Evolutionary conservation across 495 filamentous ascomycete genomes (phyloP).

Genomic region (Clohesyomyces aquaticus): DNA sequence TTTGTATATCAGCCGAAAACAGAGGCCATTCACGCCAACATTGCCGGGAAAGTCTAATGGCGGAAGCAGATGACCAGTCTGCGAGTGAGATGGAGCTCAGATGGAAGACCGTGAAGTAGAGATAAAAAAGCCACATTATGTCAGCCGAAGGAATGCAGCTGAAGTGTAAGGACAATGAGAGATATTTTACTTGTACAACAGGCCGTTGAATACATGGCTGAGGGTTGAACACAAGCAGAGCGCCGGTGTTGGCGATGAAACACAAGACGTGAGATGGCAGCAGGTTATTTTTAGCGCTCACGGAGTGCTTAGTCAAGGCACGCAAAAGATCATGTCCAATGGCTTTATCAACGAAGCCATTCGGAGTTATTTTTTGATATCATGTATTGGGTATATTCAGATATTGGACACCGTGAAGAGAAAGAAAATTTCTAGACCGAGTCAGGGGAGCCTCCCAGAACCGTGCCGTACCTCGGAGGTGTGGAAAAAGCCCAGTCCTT

Average conservation of each 20-base stretch:
- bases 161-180: no score
- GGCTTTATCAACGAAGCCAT: no score
- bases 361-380: neutral
- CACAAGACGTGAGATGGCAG: conserved; percentile 12
- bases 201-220: no score
- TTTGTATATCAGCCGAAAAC: neutral
- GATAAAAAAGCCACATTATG: neutral
- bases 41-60: neutral
- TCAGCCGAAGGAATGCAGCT: no score
- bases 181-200: no score
- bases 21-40: conserved; percentile 30
- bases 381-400: conserved; percentile 21
- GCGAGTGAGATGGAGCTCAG: neutral
- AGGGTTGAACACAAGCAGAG: neutral
- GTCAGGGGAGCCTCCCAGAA: no score
- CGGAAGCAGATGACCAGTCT: neutral
- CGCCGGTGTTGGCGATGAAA: conserved; percentile 1
- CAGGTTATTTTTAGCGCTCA: conserved; percentile 8
- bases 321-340: neutral
- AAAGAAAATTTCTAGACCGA: no score
- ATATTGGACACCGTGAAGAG: neutral
- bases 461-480: no score
- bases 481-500: no score
- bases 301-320: conserved; percentile 13
- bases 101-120: neutral